Percentiles rank a stretch among this genome's conserved stretches.
phyloP scores from a whole-genome alignment of 306 rosid species.

The Citrullus colocynthis region DNA sequence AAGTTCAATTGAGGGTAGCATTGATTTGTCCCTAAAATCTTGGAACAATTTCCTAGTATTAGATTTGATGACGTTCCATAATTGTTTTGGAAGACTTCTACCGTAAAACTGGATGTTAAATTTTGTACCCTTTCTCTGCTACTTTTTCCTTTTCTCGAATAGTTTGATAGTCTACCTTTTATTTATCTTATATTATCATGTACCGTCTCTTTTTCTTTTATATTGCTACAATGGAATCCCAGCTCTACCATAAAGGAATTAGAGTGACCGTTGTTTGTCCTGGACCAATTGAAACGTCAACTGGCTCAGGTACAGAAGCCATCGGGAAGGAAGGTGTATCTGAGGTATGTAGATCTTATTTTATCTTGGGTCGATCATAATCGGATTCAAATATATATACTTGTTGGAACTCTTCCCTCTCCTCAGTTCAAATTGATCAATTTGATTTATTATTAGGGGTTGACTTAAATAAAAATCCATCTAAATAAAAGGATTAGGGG shows the following conservation, averaged over 20 bases:
- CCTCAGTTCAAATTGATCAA: not conserved
- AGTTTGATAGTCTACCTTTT: not conserved
- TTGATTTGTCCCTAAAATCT: not conserved
- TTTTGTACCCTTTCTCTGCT: not conserved
- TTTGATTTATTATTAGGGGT: not conserved
- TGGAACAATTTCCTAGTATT: not conserved
- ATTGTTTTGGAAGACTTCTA: not conserved
- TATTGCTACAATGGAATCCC: conserved; percentile 14
- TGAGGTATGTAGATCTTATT: conserved; percentile 44
- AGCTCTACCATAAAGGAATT: conserved; percentile 77
- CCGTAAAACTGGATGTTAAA: not conserved
- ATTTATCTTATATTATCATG: not conserved
- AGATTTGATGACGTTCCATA: not conserved
- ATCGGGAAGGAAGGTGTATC: conserved; percentile 23
- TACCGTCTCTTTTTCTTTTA: not conserved
- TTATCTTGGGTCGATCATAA: not conserved
- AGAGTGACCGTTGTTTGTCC: conserved; percentile 85
- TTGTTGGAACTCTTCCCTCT: not conserved
- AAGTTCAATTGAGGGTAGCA: not conserved
- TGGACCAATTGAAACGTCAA: conserved; percentile 79
- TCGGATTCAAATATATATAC: too few relatives aligned
- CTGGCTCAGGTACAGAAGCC: conserved; percentile 23
- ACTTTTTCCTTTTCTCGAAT: not conserved
- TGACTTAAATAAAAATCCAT: not conserved
- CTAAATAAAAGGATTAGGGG: not conserved